Percentiles rank a stretch among this genome's conserved stretches.
phyloP scores from a whole-genome alignment of 2,329 filamentous ascomycete genomes.

The Neurospora sp. region DNA sequence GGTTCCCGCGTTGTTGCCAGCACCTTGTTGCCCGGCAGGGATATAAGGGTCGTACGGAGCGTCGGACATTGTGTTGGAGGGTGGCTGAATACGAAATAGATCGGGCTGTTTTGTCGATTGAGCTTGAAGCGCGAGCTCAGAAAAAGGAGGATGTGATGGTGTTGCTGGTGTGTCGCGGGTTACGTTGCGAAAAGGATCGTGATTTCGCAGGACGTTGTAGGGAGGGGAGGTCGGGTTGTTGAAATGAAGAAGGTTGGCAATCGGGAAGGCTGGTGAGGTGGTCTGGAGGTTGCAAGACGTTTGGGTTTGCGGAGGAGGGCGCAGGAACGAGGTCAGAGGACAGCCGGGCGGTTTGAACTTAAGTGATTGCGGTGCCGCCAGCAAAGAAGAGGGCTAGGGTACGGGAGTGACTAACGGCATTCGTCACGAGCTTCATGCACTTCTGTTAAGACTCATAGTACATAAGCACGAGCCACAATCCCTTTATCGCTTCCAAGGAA shows the following conservation, averaged over 20 bases:
- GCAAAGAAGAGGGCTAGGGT: background rate
- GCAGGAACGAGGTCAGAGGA: constrained; percentile 14
- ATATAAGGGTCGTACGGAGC: constrained; percentile 84
- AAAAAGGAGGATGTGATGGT: background rate
- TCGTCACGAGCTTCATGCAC: background rate
- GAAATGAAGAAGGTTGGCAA: constrained; percentile 12
- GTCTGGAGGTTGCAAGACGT: constrained; percentile 13
- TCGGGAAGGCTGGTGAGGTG: constrained; percentile 12
- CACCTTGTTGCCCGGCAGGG: constrained; percentile 45
- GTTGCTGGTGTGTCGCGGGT: background rate
- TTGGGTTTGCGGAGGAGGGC: constrained; percentile 15
- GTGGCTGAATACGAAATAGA: background rate
- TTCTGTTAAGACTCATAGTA: background rate
- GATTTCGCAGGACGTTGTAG: constrained; percentile 4
- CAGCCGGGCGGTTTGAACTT: constrained; percentile 3
- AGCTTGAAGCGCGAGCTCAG: constrained; percentile 2
- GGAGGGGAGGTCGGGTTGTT: constrained; percentile 8
- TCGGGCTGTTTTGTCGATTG: background rate
- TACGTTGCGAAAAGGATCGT: background rate
- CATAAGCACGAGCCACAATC: background rate
- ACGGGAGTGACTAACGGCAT: background rate
- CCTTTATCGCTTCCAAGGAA: background rate
- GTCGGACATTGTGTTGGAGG: constrained; percentile 33
- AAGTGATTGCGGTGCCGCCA: constrained; percentile 6
- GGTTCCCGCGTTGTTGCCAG: constrained; percentile 30